Conservation (phyloP, 2,329 filamentous ascomycete species). For the Thelonectria olida region DNA sequence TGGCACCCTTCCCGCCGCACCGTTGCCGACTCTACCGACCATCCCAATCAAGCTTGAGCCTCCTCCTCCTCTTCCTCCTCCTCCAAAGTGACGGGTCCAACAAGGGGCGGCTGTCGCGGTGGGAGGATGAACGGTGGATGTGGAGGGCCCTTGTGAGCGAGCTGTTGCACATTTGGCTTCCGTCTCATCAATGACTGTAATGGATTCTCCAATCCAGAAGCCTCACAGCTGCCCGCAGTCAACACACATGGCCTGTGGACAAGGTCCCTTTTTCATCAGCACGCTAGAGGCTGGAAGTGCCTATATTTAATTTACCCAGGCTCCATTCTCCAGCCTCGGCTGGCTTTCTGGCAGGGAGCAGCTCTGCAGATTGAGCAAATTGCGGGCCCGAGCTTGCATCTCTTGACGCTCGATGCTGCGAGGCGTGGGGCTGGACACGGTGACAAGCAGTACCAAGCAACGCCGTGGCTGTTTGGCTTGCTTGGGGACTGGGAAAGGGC, state of each 20-base stretch:
- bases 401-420: neutral
- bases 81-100: too few species aligned
- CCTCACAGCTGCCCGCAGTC: neutral
- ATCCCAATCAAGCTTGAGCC: slow-evolving; percentile 28
- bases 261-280: neutral
- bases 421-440: slow-evolving; percentile 9
- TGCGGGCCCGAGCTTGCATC: slow-evolving; percentile 28
- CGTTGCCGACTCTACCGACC: slow-evolving; percentile 34
- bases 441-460: slow-evolving; percentile 20
- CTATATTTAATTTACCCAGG: slow-evolving; percentile 38
- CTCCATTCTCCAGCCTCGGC: slow-evolving; percentile 26
- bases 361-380: neutral
- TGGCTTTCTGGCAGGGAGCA: slow-evolving; percentile 24
- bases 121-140: slow-evolving; percentile 15
- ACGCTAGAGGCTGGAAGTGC: slow-evolving; percentile 20
- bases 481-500: neutral
- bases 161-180: neutral
- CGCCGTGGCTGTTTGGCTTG: slow-evolving; percentile 6
- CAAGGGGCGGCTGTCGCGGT: slow-evolving; percentile 27
- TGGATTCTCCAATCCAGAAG: neutral
- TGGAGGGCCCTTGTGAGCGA: slow-evolving; percentile 19
- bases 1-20: slow-evolving; percentile 14
- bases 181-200: slow-evolving; percentile 7
- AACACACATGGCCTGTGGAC: neutral
- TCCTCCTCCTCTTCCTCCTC: neutral